Evolutionary conservation across 179 eudicot species (phyloP).

Genomic region (Nepenthes alata): DNA sequence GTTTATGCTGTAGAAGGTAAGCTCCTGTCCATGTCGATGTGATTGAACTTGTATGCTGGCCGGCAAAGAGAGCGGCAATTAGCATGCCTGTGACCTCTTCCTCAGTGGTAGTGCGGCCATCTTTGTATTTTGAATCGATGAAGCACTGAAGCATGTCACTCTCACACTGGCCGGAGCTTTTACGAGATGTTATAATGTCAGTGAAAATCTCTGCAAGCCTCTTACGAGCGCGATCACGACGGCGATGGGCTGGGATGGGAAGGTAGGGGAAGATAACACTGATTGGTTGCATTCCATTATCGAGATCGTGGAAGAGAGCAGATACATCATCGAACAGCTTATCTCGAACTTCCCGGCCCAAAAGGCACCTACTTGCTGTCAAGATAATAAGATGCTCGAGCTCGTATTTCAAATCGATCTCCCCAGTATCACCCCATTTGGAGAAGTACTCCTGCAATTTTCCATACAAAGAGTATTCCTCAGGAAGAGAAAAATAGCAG

Average conservation of each 20-base stretch:
- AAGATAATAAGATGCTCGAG: slow-evolving; percentile 79
- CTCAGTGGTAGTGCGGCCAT: slow-evolving; percentile 71
- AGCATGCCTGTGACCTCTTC: slow-evolving; percentile 77
- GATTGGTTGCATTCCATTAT: slow-evolving; percentile 79
- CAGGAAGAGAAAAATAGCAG: not conserved
- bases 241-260: slow-evolving; percentile 81
- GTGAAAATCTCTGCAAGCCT: slow-evolving; percentile 57
- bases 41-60: slow-evolving; percentile 89
- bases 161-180: slow-evolving; percentile 48
- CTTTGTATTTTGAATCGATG: slow-evolving; percentile 85
- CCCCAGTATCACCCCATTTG: slow-evolving; percentile 90
- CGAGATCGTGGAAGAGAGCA: slow-evolving; percentile 81
- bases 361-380: slow-evolving; percentile 81
- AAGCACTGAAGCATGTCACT: slow-evolving; percentile 78
- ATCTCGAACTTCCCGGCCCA: slow-evolving; percentile 88
- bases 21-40: slow-evolving; percentile 94
- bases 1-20: slow-evolving; percentile 49
- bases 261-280: slow-evolving; percentile 85
- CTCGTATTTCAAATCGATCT: slow-evolving; percentile 75
- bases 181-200: slow-evolving; percentile 52
- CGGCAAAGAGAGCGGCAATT: slow-evolving; percentile 86
- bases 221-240: slow-evolving; percentile 77
- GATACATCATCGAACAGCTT: slow-evolving; percentile 84
- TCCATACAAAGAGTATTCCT: too few relatives aligned
- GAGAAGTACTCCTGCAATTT: slow-evolving; percentile 66